Evolutionary conservation across 495 filamentous ascomycete genomes (phyloP), one percentile per base, ranked within the genome.

Genomic region (Talaromyces stipitatus): DNA sequence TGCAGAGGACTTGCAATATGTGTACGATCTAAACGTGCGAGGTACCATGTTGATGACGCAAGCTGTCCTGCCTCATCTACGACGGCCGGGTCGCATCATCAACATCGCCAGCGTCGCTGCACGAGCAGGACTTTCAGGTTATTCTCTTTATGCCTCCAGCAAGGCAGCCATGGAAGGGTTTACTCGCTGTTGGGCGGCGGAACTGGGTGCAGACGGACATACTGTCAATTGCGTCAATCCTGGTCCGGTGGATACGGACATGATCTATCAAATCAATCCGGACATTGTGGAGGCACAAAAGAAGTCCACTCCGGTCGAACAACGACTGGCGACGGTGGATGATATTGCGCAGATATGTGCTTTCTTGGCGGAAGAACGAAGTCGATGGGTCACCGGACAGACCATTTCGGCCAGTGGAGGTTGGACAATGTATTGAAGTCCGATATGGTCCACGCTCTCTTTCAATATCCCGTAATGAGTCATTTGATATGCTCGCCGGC

Each of bases 381-480:
- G 71, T 22, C 65, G 68, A 11, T 88, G 83, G 83, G 69, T 85
- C 45, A 81, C 78, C 20, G 84, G 85, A 9, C 80, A 85, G 71
- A 64, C 76, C 18, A 54, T 86, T 14, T 71, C 71, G 52, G 79
- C 74, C 8, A 85, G 81, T 73, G 83, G 85, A 2, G 84, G 80
- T 3, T 68, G 46, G 55, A 45, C 45, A 18, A 56, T 60, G 52
- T 60, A 60, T 56, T 60, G 14, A 48, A 20, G 24, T 6, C 24
- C 5, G 2, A 18, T n/a, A 48, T 26, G 22, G 10, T 5, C 36
- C 10, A 48, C 20, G 14, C 45, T 11, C 20, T 48, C 45, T 24
- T 48, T 26, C 36, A 18, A n/a, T 16, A 14, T 41, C 36, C 18
- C 36, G 18, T 41, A 41, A 41, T 6, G 16, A 18, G 5, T 41